Evolutionary conservation across 2,329 filamentous ascomycete species (phyloP).

Genomic region (Xylariaceae sp.): DNA sequence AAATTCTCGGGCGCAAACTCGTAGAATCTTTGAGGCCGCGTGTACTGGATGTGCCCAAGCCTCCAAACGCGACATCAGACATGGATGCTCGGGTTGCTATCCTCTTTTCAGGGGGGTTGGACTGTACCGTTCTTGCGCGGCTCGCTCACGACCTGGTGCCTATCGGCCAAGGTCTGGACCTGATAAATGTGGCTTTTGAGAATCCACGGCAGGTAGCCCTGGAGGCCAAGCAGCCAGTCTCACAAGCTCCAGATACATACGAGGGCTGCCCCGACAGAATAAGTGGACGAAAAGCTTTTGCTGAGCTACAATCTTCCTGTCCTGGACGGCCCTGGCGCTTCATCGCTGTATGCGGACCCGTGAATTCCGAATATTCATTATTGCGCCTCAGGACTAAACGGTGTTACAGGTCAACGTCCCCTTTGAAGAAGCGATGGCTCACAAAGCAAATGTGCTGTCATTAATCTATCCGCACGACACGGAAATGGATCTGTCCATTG

Average conservation of each 20-base stretch:
- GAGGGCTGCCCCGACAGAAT: constrained; percentile 86
- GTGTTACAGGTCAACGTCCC: constrained; percentile 65
- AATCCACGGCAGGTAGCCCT: constrained; percentile 70
- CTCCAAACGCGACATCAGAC: constrained; percentile 36
- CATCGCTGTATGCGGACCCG: constrained; percentile 50
- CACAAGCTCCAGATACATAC: constrained; percentile 45
- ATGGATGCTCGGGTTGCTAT: constrained; percentile 60
- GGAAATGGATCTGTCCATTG: constrained; percentile 97
- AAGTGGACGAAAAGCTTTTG: constrained; percentile 73
- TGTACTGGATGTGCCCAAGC: constrained; percentile 58
- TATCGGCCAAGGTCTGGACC: constrained; percentile 63
- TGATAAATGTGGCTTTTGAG: constrained; percentile 95
- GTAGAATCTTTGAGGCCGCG: constrained; percentile 58
- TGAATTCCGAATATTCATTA: background rate
- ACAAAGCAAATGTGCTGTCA: constrained; percentile 63
- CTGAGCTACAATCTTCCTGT: constrained; percentile 67
- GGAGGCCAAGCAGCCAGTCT: constrained; percentile 35
- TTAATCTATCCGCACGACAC: constrained; percentile 93
- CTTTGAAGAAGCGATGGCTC: constrained; percentile 64
- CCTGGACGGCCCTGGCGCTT: constrained; percentile 74
- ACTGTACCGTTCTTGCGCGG: constrained; percentile 83
- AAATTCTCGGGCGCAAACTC: constrained; percentile 49
- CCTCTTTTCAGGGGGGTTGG: constrained; percentile 88
- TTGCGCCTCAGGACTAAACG: background rate
- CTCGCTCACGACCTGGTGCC: constrained; percentile 73